phyloP scores from a whole-genome alignment of 306 rosid genomes.

The Cucurbita maxima region DNA sequence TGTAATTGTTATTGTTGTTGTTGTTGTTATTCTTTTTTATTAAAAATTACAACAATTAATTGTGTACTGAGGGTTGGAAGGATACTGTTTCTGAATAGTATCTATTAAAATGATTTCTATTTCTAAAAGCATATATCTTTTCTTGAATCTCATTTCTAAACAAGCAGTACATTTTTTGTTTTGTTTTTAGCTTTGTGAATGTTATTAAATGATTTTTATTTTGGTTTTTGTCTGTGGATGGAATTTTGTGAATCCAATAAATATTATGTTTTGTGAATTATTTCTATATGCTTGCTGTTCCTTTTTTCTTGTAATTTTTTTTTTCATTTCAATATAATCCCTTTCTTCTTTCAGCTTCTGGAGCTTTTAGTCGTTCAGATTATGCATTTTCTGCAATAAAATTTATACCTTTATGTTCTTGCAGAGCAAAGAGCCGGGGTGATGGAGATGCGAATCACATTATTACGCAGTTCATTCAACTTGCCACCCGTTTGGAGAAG shows the following conservation, averaged over 20 bases:
- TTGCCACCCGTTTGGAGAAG: slow-evolving; percentile 57
- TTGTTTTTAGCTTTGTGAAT: not conserved
- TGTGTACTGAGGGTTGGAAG: not conserved
- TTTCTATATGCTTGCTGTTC: not conserved
- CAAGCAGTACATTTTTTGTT: not conserved
- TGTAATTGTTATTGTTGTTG: not conserved
- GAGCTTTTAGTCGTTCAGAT: not conserved
- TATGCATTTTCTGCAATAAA: not conserved
- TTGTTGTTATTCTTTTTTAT: too few relatives aligned
- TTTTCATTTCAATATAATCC: not conserved
- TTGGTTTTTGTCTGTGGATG: not conserved
- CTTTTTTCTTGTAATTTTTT: not conserved
- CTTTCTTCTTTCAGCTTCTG: not conserved
- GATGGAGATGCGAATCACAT: slow-evolving; percentile 66
- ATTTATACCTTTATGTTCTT: slow-evolving; percentile 7
- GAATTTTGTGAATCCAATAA: not conserved
- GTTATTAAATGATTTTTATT: not conserved
- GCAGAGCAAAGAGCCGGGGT: slow-evolving; percentile 71
- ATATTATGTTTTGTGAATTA: not conserved
- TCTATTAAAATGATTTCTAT: not conserved
- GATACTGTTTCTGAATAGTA: not conserved
- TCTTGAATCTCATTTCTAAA: not conserved
- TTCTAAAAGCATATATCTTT: not conserved
- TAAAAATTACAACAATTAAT: not conserved
- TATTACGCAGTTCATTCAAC: slow-evolving; percentile 58